phyloP scores from a whole-genome alignment of 2,329 filamentous ascomycete species.

The Curvularia lunata region DNA sequence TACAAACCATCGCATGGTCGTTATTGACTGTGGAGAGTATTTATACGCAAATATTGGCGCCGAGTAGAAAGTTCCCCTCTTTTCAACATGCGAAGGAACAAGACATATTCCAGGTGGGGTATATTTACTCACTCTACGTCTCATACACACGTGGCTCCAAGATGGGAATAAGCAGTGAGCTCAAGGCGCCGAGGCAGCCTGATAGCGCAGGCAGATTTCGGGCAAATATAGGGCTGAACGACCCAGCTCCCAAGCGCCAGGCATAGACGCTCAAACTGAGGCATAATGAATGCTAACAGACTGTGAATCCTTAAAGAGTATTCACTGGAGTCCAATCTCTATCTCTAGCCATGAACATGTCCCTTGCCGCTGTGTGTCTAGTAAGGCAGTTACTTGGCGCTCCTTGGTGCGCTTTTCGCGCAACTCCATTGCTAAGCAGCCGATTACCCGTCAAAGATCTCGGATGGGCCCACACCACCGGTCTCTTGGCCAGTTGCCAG shows the following conservation, averaged over 20 bases:
- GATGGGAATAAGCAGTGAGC: not conserved
- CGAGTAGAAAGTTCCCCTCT: not conserved
- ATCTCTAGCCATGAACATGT: slow-evolving; percentile 50
- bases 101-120: slow-evolving; percentile 2
- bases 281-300: not conserved
- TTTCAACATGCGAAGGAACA: not conserved
- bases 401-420: slow-evolving; percentile 31
- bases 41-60: slow-evolving; percentile 1
- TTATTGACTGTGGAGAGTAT: not conserved
- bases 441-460: slow-evolving; percentile 30
- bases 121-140: not conserved
- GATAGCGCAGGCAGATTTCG: not conserved
- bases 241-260: not conserved
- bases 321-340: slow-evolving; percentile 42
- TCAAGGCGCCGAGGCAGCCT: not conserved
- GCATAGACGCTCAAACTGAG: not conserved
- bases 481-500: slow-evolving; percentile 55
- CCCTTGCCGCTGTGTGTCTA: slow-evolving; percentile 42
- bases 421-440: slow-evolving; percentile 17
- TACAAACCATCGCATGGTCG: slow-evolving; percentile 2
- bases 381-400: slow-evolving; percentile 40
- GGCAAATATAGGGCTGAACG: not conserved
- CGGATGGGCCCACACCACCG: slow-evolving; percentile 51
- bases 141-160: not conserved
- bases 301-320: not conserved